Percentiles rank a stretch among this genome's conserved stretches.
Conservation (phyloP, 208 protist genomes). For the Balamuthia mandrillaris region DNA sequence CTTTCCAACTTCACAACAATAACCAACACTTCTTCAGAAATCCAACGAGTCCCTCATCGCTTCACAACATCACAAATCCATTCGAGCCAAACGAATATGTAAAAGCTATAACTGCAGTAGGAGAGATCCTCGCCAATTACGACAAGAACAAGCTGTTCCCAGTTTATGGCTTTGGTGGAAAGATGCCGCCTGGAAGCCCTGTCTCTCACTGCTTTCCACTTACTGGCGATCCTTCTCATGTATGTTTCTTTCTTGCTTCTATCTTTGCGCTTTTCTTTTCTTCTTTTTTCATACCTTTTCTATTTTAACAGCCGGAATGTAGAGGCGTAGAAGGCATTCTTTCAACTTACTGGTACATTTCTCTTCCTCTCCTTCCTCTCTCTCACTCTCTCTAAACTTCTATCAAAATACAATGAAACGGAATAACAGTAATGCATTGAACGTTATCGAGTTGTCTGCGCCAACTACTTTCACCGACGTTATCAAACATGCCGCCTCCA, state of each 20-base stretch:
- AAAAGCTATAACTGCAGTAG: conserved; percentile 41
- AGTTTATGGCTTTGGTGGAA: conserved; percentile 3
- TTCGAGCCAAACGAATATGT: conserved; percentile 40
- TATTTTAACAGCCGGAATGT: conserved; percentile 49
- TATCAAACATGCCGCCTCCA: conserved; percentile 47
- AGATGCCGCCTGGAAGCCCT: neutral
- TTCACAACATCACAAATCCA: conserved; percentile 44
- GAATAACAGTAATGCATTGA: too few species aligned
- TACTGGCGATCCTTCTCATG: neutral
- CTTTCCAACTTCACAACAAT: neutral
- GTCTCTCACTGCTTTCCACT: conserved; percentile 16
- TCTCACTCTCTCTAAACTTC: conserved; percentile 60
- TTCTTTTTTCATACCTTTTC: neutral
- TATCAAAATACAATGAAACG: too few species aligned
- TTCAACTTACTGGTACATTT: conserved; percentile 62
- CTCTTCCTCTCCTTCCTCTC: conserved; percentile 47
- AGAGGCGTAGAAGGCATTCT: conserved; percentile 68
- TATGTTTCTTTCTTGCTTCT: neutral
- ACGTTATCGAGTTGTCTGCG: too few species aligned
- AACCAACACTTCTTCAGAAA: neutral
- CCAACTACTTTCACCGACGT: neutral
- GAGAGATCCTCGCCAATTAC: conserved; percentile 25
- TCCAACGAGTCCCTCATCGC: neutral
- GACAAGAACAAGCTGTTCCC: conserved; percentile 4
- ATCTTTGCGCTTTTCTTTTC: neutral